phyloP scores from a whole-genome alignment of 257 asterid genomes.

The Mitragyna speciosa region DNA sequence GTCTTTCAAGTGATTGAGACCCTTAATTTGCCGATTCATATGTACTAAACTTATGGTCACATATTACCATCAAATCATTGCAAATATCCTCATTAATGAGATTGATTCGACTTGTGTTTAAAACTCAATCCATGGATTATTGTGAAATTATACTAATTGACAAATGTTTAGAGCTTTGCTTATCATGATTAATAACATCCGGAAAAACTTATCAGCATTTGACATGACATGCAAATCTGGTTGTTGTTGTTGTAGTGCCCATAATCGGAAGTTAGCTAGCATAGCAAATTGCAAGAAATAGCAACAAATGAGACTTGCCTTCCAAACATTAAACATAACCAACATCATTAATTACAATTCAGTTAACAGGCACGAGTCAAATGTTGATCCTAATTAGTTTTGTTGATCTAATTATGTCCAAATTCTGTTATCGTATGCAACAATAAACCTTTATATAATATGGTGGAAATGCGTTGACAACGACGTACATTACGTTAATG shows the following conservation, averaged over 20 bases:
- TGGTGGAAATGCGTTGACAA: background rate
- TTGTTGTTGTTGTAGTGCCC: conserved; percentile 6
- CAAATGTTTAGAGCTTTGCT: background rate
- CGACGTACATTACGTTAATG: background rate
- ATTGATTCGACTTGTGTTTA: background rate
- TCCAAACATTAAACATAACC: conserved; percentile 13
- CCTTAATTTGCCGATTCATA: background rate
- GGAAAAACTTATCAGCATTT: background rate
- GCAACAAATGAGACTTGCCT: conserved; percentile 12
- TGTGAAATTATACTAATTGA: background rate
- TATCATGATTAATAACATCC: background rate
- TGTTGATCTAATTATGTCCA: background rate
- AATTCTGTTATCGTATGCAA: background rate
- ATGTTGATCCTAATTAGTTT: background rate
- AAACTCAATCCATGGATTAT: background rate
- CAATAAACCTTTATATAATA: background rate
- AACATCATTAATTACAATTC: background rate
- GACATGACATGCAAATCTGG: background rate
- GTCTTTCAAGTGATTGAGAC: background rate
- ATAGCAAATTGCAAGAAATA: background rate
- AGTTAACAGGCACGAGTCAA: background rate
- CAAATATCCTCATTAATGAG: background rate
- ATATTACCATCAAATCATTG: conserved; percentile 4
- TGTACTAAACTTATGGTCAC: background rate
- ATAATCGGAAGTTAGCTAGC: background rate